These are phyloP conservation scores for Sorghum bicolor DNA, from an alignment of 176 grass and related monocot species.

Conservation along the genomic window Sorghum_bicolor_NCBIv3 NC_012871.2:63380501-63381000, in stretches of 20 bases:
- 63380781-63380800: neutral
- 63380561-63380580: constrained; percentile 49
- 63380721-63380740: neutral
- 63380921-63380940: too few relatives aligned
- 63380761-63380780: neutral
- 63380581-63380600: constrained; percentile 39
- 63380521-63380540: constrained; percentile 59
- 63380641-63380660: constrained; percentile 22
- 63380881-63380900: neutral
- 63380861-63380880: neutral
- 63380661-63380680: constrained; percentile 41
- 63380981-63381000: neutral
- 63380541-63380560: constrained; percentile 36
- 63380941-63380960: too few relatives aligned
- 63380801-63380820: neutral
- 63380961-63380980: constrained; percentile 2
- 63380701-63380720: neutral
- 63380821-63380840: neutral
- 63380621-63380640: neutral
- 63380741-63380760: neutral
- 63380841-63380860: neutral
- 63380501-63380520: constrained; percentile 70
- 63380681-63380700: neutral
- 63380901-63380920: too few relatives aligned
- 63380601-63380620: neutral